Conservation (phyloP, 306 rosid genomes). For the Biancaea sappan region DNA sequence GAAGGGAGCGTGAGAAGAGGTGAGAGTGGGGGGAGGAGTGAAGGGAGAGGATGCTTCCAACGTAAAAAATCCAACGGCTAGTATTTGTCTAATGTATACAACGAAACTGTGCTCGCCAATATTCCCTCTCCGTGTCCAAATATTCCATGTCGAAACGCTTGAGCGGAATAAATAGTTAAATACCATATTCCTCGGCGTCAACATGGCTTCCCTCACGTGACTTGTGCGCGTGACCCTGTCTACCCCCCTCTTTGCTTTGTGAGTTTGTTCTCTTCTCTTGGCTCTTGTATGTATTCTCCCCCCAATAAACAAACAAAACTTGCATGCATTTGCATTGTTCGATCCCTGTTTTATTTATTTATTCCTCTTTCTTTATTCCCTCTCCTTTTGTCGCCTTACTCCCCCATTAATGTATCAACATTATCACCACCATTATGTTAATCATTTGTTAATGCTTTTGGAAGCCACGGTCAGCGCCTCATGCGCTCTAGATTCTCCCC, state of each 20-base stretch:
- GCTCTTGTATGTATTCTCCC: neutral
- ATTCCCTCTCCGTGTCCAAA: conserved; percentile 81
- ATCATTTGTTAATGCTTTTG: conserved; percentile 46
- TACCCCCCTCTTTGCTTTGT: conserved; percentile 21
- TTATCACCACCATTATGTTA: conserved; percentile 37
- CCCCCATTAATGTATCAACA: conserved; percentile 42
- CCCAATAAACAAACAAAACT: neutral
- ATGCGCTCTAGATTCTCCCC: conserved; percentile 88
- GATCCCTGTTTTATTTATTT: neutral
- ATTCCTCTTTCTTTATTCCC: neutral
- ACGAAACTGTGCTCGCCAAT: conserved; percentile 48
- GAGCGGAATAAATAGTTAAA: neutral
- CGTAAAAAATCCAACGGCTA: conserved; percentile 33
- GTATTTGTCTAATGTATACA: conserved; percentile 40
- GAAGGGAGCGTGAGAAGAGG: neutral
- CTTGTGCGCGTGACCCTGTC: conserved; percentile 50
- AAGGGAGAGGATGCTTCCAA: neutral
- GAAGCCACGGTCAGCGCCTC: conserved; percentile 85
- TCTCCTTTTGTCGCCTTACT: conserved; percentile 4
- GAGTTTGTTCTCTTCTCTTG: conserved; percentile 35
- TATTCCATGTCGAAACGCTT: conserved; percentile 49
- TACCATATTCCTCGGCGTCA: conserved; percentile 68
- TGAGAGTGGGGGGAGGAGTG: neutral
- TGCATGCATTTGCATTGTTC: neutral
- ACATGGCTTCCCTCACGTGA: conserved; percentile 66